Evolutionary conservation across 2,329 filamentous ascomycete genomes (phyloP).

Genomic region (Hortaea werneckii): DNA sequence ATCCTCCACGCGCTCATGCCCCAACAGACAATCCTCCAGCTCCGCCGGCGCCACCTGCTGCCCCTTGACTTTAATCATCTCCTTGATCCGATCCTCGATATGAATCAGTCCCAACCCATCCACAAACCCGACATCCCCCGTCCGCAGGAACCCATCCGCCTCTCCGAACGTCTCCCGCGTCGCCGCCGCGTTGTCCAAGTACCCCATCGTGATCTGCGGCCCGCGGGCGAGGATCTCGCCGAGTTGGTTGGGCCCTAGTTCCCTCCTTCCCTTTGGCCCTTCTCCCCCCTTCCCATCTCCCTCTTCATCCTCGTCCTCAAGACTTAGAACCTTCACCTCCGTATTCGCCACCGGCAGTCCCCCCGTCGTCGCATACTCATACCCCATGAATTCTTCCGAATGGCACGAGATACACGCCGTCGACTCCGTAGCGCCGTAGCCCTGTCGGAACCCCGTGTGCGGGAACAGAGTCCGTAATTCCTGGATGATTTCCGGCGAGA

Average conservation of each 20-base stretch:
- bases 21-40: conserved; percentile 51
- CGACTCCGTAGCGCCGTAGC: conserved; percentile 60
- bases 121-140: conserved; percentile 48
- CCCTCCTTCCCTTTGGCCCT: not conserved
- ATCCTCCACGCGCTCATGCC: conserved; percentile 47
- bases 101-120: conserved; percentile 47
- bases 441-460: conserved; percentile 51
- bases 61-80: conserved; percentile 59
- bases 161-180: conserved; percentile 31
- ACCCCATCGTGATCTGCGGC: conserved; percentile 30
- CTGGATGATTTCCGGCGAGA: conserved; percentile 46
- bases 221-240: conserved; percentile 36
- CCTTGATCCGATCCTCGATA: conserved; percentile 54
- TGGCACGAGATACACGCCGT: conserved; percentile 54
- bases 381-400: conserved; percentile 45
- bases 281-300: too few relatives aligned
- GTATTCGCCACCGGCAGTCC: conserved; percentile 50
- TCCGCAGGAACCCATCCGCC: conserved; percentile 44
- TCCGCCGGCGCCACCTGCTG: conserved; percentile 54
- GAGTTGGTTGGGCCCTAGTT: conserved; percentile 38
- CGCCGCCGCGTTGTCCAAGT: conserved; percentile 23
- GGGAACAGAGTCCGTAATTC: conserved; percentile 47
- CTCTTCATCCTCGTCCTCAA: conserved; percentile 38
- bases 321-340: conserved; percentile 48
- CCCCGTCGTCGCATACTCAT: conserved; percentile 46